Evolutionary conservation across 1,284 basidiomycete species (phyloP), one percentile per base, ranked within the genome.

Genomic region (Microstroma glucosiphilum): DNA sequence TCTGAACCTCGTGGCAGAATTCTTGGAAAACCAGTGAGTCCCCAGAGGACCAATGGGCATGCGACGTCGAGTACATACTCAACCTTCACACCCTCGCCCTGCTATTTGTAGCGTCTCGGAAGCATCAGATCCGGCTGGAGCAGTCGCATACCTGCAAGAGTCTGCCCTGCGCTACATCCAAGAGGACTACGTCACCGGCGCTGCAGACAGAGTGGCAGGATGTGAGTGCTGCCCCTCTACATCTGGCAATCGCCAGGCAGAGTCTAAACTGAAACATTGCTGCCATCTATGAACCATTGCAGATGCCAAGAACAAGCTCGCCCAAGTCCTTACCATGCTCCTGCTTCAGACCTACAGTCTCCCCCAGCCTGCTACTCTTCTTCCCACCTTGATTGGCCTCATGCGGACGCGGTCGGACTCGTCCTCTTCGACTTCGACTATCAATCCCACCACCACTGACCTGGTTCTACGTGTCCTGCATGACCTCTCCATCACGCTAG

Each of bases 251-350:
- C 9, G 30, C 30, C 30, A 37, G 30, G 30, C 3, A 37, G 15
- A 48, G 11, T n/a, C 11, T 43, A 11, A n/a, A n/a, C 43, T 48
- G 4, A 6, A n/a, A 17, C 43, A 48, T 21, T 48, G 6, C 21
- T n/a, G 4, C 21, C 43, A 12, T 21, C 15, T 21, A 4, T 21
- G 4, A 6, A 3, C 12, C 21, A n/a, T 4, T 48, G 43, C n/a
- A 37, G 91, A 89, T 81, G 81, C 96, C 63, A 87, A 92, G 77
- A 99, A 99, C 84, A 98, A 98, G 81, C 90, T 97, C 79, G 91
- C 92, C 17, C 93, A 96, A 82, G 94, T 92, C n/a, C 84, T 97
- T 56, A 89, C 94, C 0, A 85, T 96, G 62, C 87, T 98, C 80
- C 94, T 98, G 82, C 85, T 97, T 57, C 88, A 89, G 82, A 88